Evolutionary conservation across 257 asterid species (phyloP).

Genomic region (Oldenlandia corymbosa): DNA sequence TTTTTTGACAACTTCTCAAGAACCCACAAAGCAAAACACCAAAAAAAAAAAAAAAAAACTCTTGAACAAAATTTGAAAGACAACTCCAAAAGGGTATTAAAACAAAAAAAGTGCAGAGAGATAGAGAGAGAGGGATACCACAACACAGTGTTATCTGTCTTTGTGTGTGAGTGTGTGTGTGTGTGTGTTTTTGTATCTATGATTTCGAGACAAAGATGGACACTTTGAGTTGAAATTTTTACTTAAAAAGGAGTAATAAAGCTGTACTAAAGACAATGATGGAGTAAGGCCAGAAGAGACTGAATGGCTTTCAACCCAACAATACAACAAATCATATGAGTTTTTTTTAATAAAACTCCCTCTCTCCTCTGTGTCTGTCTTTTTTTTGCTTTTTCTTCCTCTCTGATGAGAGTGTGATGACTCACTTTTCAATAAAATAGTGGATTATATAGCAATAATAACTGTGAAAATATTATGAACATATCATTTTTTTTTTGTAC

Average conservation of each 20-base stretch:
- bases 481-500: slow-evolving; percentile 18
- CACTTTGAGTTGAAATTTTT: slow-evolving; percentile 20
- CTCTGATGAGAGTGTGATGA: too few relatives aligned
- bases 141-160: too few relatives aligned
- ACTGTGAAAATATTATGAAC: slow-evolving; percentile 7
- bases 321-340: slow-evolving; percentile 45
- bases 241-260: slow-evolving; percentile 8
- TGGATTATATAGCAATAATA: slow-evolving; percentile 10
- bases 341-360: slow-evolving; percentile 12
- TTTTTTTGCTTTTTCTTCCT: slow-evolving; percentile 31
- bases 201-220: slow-evolving; percentile 19
- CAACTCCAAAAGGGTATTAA: slow-evolving; percentile 5
- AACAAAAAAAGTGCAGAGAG: slow-evolving; percentile 1
- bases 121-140: background rate
- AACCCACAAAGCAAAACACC: slow-evolving; percentile 27
- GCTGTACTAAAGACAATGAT: slow-evolving; percentile 53
- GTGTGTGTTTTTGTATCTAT: background rate
- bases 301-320: slow-evolving; percentile 51
- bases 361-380: slow-evolving; percentile 38
- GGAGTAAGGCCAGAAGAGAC: slow-evolving; percentile 45
- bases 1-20: slow-evolving; percentile 18
- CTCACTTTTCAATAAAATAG: slow-evolving; percentile 20
- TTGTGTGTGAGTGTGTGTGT: too few relatives aligned
- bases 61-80: slow-evolving; percentile 12
- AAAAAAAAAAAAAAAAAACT: too few relatives aligned